Base-by-base conservation (phyloP, 164 flowering plant species). In the Euptelea pleiosperma region DNA sequence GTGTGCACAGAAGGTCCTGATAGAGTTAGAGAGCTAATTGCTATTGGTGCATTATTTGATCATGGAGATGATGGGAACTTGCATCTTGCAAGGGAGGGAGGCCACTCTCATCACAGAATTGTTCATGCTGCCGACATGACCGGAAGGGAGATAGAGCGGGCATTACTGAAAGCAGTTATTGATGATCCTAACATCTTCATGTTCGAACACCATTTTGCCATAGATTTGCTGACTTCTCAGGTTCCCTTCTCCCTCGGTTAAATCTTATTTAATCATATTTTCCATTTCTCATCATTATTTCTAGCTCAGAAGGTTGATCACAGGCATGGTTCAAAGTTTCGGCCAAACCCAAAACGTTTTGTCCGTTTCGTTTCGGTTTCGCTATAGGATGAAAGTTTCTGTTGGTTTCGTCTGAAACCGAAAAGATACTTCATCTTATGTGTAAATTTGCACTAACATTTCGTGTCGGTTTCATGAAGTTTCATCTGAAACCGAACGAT, bases 121-220 rank as follows among this genome's bases (percentile, higher is more conserved):
- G 97, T 93, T 58, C 99, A 93, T 77, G 94, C 96, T 51, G 95
- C 97, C 60, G 99, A 93, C 71, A 90, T 93, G 97, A 93, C 97
- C 14, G 99, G 99, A 64, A 82, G 86, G 62, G 99, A 93, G 77
- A 93, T 93, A 52, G 95, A 90, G 69, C 77, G 97, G 58, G 95
- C 97, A 45, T 74, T 93, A 11, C 61, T 90, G 56, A 83, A 93
- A 58, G 97, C 97, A 36, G 93, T 83, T 66, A 46, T 69, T 49
- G 81, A 76, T 43, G 82, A 90, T 75, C 92, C 95, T 55, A 82
- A 79, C 55, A 88, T 90, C 11, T 75, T 50, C 36, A 72, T 93
- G 71, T 93, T 88, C 54, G 80, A 85, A 51, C 92, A 93, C 69
- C 97, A 93, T 73, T 90, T 81, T 72, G 99, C 99, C 4, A 79